phyloP scores from a whole-genome alignment of 1,284 basidiomycete species.

The Cutaneotrichosporon dermatis region DNA sequence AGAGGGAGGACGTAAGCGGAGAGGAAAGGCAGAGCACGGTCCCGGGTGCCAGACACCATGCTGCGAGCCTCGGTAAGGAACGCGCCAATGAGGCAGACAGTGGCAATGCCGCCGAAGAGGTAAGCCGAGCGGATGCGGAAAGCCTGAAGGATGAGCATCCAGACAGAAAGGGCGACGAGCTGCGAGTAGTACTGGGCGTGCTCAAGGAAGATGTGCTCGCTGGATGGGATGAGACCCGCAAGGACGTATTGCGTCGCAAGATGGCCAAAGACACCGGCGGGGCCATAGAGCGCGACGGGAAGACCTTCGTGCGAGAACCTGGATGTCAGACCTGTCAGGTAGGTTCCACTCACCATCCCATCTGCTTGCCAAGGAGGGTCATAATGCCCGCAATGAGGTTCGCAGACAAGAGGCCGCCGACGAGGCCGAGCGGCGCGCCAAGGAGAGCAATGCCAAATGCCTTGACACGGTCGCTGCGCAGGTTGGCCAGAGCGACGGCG shows the following conservation, averaged over 20 bases:
- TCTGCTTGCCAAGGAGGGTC: conserved; percentile 58
- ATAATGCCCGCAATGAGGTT: conserved; percentile 73
- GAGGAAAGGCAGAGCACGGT: conserved; percentile 20
- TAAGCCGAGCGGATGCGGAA: conserved; percentile 47
- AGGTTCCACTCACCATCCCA: conserved; percentile 24
- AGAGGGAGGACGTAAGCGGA: conserved; percentile 65
- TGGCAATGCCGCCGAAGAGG: conserved; percentile 39
- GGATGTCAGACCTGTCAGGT: no score
- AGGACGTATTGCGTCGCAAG: conserved; percentile 33
- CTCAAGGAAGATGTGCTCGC: conserved; percentile 52
- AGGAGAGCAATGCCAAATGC: conserved; percentile 53
- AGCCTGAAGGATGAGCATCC: conserved; percentile 53
- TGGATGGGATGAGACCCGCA: conserved; percentile 24
- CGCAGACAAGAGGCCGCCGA: conserved; percentile 56
- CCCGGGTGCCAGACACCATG: conserved; percentile 1
- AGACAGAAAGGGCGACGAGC: conserved; percentile 58
- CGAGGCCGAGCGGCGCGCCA: conserved; percentile 52
- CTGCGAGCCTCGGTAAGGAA: conserved; percentile 19
- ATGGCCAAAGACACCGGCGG: conserved; percentile 59
- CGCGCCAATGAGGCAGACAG: conserved; percentile 31
- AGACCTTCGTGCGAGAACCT: conserved; percentile 69
- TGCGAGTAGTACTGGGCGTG: conserved; percentile 60
- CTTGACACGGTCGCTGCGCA: conserved; percentile 39
- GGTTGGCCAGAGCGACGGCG: conserved; percentile 35
- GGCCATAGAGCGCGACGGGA: conserved; percentile 70